phyloP scores from a whole-genome alignment of 2,329 filamentous ascomycete genomes.

The Chaetomium sp. region DNA sequence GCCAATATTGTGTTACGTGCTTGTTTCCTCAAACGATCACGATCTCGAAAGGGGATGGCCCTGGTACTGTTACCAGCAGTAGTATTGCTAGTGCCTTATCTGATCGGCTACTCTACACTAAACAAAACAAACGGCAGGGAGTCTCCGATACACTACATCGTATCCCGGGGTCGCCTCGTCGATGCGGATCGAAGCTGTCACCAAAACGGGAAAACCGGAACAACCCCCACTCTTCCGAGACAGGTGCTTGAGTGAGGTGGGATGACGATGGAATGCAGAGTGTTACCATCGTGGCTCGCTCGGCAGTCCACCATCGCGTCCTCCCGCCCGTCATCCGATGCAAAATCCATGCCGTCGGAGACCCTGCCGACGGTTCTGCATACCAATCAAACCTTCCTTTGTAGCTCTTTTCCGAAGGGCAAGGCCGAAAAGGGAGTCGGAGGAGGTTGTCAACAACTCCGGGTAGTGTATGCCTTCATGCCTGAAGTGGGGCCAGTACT shows the following conservation, averaged over 20 bases:
- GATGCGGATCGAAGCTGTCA: background rate
- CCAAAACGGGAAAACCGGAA: constrained; percentile 8
- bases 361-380: no score
- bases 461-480: constrained; percentile 6
- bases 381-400: no score
- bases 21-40: no score
- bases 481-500: constrained; percentile 16
- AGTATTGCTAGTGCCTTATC: background rate
- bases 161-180: background rate
- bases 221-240: constrained; percentile 15
- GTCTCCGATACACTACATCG: background rate
- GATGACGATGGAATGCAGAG: constrained; percentile 14
- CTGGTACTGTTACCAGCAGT: no score
- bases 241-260: constrained; percentile 7
- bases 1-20: no score
- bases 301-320: no score
- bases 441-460: background rate
- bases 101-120: background rate
- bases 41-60: no score
- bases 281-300: background rate
- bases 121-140: background rate
- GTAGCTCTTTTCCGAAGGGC: no score
- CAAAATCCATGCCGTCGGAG: background rate
- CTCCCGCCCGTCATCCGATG: no score
- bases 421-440: background rate